Evolutionary conservation across 75 land plant genomes (phyloP), one percentile per base, ranked within the genome.

Genomic region (Selaginella tamariscina): DNA sequence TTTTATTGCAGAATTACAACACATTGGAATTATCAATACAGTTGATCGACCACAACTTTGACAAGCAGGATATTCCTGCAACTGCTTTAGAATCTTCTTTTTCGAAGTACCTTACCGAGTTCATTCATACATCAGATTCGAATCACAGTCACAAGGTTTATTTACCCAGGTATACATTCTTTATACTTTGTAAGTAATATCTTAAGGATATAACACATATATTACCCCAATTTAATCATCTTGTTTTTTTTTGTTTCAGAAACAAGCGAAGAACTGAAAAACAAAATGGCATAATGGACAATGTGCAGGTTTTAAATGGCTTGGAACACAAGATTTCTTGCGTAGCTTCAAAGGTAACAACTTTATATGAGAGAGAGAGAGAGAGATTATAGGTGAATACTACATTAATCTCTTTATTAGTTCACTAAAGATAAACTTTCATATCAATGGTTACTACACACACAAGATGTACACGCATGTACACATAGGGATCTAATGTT

Each of bases 301-400:
- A 74, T 60, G 65, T 39, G 20, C 55, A n/a, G 33, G 72, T 74
- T 59, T 79, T 73, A 18, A 93, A 93, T 81, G 96, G 88, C 24
- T 73, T 93, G 79, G 98, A 93, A 59, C 83, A 79, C 73, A 89
- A 93, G 73, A 80, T 93, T 30, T 79, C 96, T n/a, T 83, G 88
- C 80, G 81, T 27, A 56, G 71, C 96, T 29, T 89, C 80, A 11
- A 93, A 89, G 92, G 92, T 88, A 73, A 30, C 0, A 64, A 24
- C 23, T 23, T 13, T 21, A 30, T 67, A 31, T 0, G n/a, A n/a
- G n/a, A n/a, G n/a, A n/a, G n/a, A n/a, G n/a, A n/a, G n/a, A n/a
- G n/a, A n/a, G n/a, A n/a, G n/a, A n/a, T n/a, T n/a, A n/a, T n/a
- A n/a, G n/a, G n/a, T n/a, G n/a, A 30, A 22, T 39, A 29, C 44